Evolutionary conservation across 192 early-diverging fungal genomes (phyloP).

Genomic region (Geranomyces michiganensis): DNA sequence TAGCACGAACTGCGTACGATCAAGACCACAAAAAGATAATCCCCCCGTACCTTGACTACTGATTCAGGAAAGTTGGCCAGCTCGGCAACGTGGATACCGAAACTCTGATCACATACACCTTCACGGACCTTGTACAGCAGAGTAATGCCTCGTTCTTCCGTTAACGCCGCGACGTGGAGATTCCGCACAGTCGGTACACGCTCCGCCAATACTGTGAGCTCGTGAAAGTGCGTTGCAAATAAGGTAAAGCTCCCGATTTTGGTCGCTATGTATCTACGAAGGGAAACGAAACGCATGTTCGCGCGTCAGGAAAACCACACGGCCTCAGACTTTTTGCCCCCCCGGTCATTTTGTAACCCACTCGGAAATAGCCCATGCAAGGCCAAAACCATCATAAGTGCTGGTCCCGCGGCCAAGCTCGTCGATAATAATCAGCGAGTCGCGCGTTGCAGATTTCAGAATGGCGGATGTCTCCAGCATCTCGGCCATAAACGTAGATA

Average conservation of each 20-base stretch:
- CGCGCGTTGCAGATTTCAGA: conserved; percentile 67
- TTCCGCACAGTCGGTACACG: conserved; percentile 78
- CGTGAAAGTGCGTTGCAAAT: conserved; percentile 99
- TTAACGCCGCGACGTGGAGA: conserved; percentile 81
- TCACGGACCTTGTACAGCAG: conserved; percentile 83
- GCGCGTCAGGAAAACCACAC: conserved; percentile 1
- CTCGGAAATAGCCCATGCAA: conserved; percentile 98
- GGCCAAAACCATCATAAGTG: conserved; percentile 95
- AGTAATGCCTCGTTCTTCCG: conserved; percentile 62
- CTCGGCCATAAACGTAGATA: conserved; percentile 87
- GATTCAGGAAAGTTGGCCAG: conserved; percentile 86
- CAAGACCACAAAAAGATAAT: background rate
- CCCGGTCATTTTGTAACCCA: conserved; percentile 43
- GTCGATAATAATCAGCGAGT: conserved; percentile 83
- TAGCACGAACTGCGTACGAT: background rate
- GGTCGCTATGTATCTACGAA: conserved; percentile 69
- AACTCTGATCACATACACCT: conserved; percentile 92
- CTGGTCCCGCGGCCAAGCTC: conserved; percentile 97
- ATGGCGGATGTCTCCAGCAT: conserved; percentile 87
- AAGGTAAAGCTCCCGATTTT: conserved; percentile 73
- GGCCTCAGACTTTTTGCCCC: background rate
- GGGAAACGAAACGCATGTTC: background rate
- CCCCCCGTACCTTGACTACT: conserved; percentile 59
- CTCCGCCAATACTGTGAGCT: conserved; percentile 82
- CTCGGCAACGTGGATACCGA: conserved; percentile 98